Conservation (phyloP, 805 yeast genomes). For the Cephaloascus fragrans region DNA sequence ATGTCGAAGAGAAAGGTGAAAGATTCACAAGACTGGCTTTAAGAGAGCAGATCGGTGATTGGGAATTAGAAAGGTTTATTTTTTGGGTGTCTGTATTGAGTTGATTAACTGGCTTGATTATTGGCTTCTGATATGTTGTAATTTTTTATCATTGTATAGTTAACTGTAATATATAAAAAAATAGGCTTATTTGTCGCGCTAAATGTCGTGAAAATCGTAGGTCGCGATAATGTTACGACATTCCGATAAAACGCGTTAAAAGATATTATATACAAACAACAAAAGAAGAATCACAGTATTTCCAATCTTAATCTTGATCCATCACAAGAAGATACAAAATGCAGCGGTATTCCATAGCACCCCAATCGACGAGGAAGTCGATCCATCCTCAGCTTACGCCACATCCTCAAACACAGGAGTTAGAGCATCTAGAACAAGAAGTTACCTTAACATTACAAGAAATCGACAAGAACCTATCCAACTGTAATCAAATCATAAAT, state of each 20-base stretch:
- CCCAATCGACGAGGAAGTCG: background rate
- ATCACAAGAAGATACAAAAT: background rate
- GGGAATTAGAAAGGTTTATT: background rate
- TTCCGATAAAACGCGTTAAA: background rate
- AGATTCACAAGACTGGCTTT: conserved; percentile 1
- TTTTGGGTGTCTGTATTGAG: background rate
- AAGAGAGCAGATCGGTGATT: background rate
- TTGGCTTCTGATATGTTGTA: too few relatives aligned
- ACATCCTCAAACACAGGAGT: conserved; percentile 19
- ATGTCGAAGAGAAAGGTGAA: conserved; percentile 8
- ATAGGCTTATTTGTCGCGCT: background rate
- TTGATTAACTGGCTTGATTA: too few relatives aligned
- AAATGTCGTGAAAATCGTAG: background rate
- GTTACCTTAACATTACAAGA: conserved; percentile 70
- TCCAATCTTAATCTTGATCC: too few relatives aligned
- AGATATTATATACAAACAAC: background rate
- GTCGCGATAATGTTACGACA: too few relatives aligned
- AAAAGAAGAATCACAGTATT: background rate
- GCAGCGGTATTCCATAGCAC: conserved; percentile 1
- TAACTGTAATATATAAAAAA: background rate
- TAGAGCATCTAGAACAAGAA: conserved; percentile 68
- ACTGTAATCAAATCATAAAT: conserved; percentile 58
- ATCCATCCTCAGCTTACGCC: conserved; percentile 2
- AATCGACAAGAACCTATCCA: conserved; percentile 64
- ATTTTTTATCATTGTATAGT: background rate